Conservation (phyloP, 352 stramenopile species). For the Globisporangium cederbergense region DNA sequence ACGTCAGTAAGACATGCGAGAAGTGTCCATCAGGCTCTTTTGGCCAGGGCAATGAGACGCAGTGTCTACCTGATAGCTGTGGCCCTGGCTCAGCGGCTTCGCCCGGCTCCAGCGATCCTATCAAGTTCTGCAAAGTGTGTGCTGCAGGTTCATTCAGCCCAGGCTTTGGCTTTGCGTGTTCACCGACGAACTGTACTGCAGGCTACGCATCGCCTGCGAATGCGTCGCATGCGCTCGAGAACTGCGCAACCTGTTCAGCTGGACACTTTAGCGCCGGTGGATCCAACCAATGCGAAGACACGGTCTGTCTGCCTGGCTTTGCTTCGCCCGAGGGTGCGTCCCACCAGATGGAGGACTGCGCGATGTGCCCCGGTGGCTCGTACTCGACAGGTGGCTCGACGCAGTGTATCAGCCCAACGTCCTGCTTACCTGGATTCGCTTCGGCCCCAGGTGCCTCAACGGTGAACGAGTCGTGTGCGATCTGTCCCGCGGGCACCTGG, state of each 20-base stretch:
- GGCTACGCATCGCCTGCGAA: constrained; percentile 24
- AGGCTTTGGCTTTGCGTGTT: constrained; percentile 26
- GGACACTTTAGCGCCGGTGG: constrained; percentile 34
- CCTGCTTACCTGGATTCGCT: constrained; percentile 28
- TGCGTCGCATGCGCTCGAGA: constrained; percentile 22
- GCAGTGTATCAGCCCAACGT: constrained; percentile 30
- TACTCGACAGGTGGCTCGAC: constrained; percentile 29
- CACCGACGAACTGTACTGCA: constrained; percentile 22
- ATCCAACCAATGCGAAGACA: constrained; percentile 24
- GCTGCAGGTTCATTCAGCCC: constrained; percentile 29
- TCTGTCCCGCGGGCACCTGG: constrained; percentile 30
- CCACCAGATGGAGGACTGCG: constrained; percentile 29
- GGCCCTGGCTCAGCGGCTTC: constrained; percentile 25
- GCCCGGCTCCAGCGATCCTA: constrained; percentile 24
- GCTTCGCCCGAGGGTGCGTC: constrained; percentile 28
- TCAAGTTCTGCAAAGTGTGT: constrained; percentile 33
- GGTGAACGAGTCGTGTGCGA: constrained; percentile 27
- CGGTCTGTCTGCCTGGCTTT: constrained; percentile 27
- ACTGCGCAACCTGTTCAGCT: constrained; percentile 28
- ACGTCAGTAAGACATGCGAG: constrained; percentile 23
- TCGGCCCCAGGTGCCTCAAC: constrained; percentile 29
- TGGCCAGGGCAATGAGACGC: constrained; percentile 29
- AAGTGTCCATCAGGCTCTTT: constrained; percentile 31
- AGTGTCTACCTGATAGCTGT: constrained; percentile 30
- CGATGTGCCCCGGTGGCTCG: constrained; percentile 26